phyloP scores from a whole-genome alignment of 805 yeast genomes.

The Cyberlindnera veronae region DNA sequence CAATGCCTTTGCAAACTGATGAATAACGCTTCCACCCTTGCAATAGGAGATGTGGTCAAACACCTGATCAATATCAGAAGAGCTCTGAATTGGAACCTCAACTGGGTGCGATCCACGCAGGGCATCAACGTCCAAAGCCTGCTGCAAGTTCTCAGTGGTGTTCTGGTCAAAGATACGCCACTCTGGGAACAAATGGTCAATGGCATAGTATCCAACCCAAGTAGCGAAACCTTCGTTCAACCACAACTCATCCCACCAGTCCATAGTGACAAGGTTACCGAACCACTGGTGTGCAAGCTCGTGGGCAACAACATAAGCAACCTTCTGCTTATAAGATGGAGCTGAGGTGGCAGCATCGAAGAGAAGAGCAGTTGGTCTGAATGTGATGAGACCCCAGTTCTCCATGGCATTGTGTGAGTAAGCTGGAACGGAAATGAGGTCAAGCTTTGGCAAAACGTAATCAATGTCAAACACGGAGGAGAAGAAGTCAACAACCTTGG shows the following conservation, averaged over 20 bases:
- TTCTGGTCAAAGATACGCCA: conserved; percentile 83
- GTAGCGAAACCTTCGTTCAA: conserved; percentile 87
- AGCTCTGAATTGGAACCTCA: conserved; percentile 74
- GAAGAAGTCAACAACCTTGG: conserved; percentile 68
- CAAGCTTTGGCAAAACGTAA: conserved; percentile 79
- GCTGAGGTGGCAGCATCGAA: conserved; percentile 67
- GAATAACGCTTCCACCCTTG: conserved; percentile 75
- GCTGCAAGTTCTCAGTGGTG: conserved; percentile 67
- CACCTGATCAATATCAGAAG: conserved; percentile 77
- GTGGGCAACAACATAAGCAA: conserved; percentile 82
- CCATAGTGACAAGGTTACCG: conserved; percentile 87
- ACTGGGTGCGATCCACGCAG: conserved; percentile 82
- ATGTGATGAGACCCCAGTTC: conserved; percentile 80
- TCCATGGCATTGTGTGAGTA: conserved; percentile 90
- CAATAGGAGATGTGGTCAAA: conserved; percentile 81
- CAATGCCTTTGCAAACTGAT: conserved; percentile 72
- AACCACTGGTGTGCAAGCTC: conserved; percentile 93
- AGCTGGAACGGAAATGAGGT: conserved; percentile 76
- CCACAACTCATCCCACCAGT: conserved; percentile 91
- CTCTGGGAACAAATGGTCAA: conserved; percentile 69
- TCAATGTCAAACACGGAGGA: conserved; percentile 69
- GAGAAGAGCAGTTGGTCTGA: conserved; percentile 70
- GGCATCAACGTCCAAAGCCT: conserved; percentile 69
- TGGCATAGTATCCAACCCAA: conserved; percentile 84
- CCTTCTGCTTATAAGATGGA: conserved; percentile 60